phyloP scores from a whole-genome alignment of 345 rosid species.

The Crucihimalaya himalaica region DNA sequence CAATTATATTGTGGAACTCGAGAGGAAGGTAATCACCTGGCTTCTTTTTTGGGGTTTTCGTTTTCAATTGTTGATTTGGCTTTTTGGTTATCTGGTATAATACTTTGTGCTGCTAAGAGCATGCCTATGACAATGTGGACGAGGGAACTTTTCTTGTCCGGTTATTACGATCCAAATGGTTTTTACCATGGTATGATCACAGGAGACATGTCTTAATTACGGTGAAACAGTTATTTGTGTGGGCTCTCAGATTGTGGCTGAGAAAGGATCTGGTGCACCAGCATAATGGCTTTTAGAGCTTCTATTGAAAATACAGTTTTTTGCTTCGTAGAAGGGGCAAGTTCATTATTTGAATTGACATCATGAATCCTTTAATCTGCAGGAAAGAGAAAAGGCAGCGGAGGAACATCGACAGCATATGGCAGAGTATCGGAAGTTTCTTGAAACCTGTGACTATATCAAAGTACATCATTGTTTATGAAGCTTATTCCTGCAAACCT shows the following conservation, averaged over 20 bases:
- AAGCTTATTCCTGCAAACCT: conserved; percentile 1
- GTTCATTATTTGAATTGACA: conserved; percentile 4
- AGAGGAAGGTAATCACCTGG: conserved; percentile 71
- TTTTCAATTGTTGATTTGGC: neutral
- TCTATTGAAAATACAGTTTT: conserved; percentile 4
- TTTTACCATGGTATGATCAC: conserved; percentile 21
- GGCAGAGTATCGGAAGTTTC: conserved; percentile 71
- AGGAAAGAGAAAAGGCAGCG: conserved; percentile 91
- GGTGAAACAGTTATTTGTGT: conserved; percentile 16
- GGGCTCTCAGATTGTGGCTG: conserved; percentile 6
- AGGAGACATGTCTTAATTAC: conserved; percentile 1
- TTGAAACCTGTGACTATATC: conserved; percentile 90
- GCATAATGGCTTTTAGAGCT: conserved; percentile 2
- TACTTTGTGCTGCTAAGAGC: conserved; percentile 8
- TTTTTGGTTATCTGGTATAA: neutral
- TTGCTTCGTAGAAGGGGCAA: conserved; percentile 5
- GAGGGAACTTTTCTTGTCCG: neutral
- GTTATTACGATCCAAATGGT: conserved; percentile 11
- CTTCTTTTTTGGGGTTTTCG: neutral
- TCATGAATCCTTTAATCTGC: conserved; percentile 32
- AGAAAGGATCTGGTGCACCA: conserved; percentile 17
- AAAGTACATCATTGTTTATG: conserved; percentile 54
- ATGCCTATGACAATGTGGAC: conserved; percentile 10
- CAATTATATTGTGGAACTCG: conserved; percentile 82
- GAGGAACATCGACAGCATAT: conserved; percentile 68